Evolutionary conservation across 2,329 filamentous ascomycete species (phyloP), one percentile per base, ranked within the genome.

Genomic region (Cladosporium sp.): DNA sequence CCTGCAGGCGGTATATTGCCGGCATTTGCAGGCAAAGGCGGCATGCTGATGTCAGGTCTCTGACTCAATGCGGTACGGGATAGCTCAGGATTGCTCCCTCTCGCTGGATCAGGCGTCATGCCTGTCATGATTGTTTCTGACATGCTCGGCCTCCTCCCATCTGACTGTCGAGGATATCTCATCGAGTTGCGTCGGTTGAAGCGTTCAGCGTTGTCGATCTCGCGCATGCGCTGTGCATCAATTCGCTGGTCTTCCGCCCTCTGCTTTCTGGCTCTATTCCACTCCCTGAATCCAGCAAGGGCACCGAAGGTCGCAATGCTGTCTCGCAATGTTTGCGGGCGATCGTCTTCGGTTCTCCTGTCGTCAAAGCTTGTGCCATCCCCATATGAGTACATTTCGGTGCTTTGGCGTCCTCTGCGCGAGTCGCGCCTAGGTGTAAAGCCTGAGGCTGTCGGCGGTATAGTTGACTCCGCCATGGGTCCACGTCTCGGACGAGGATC

Each of bases 221-320:
- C 74, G 60, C 78, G 78, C 60, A 73, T 75, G 54, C 76, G 76
- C 58, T 81, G 71, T 44, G 77, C 77, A 51, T 80, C 82, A 4
- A 89, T 81, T 20, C 84, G 82, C 54, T 84, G 80, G 62, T 85
- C 78, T 56, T 86, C 82, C 56, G 70, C 84, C 70, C 63, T 83
- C 74, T 69, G 87, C 79, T 68, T 81, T 74, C 69, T 78, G 71
- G 63, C 83, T 77, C 68, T 70, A 58, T 74, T 74, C 62, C 74
- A 76, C 55, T 78, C 74, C 60, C 74, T 59, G 52, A 70, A 66
- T 1, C 69, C 69, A 55, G 65, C 68, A 13, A 69, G 59, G 3
- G 65, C 62, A 19, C 69, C 69, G 24, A 73, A 64, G 3, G 65
- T 78, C 69, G 64, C 84, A 74, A 71, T 85, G 79, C 63, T 74